Evolutionary conservation across 179 eudicot species (phyloP), one percentile per base, ranked within the genome.

Genomic region (Actinidia polygama): DNA sequence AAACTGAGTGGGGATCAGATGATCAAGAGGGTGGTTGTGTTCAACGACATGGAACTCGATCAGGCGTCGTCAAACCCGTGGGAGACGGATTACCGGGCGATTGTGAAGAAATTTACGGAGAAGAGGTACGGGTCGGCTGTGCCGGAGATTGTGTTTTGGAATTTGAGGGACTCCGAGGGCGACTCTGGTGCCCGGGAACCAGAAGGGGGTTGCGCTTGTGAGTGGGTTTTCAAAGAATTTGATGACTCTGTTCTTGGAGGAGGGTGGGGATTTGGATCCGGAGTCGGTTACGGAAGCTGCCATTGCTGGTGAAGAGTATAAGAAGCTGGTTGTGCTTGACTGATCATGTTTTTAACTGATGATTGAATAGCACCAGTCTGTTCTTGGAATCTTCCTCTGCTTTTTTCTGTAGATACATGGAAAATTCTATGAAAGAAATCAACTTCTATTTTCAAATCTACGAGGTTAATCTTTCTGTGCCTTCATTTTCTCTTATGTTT

Each of bases 61-160:
- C 12, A 24, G 62, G 78, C 63, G 10, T 74, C 63, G n/a, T 10
- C 14, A 0, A 26, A 40, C 5, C 79, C 79, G 14, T 75, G 79
- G 79, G 78, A 74, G 26, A 74, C 78, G 1, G 78, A 74, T 74
- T 74, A 74, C 44, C 58, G 24, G 63, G 78, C 44, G n/a, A 74
- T 74, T 14, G 12, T 12, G 11, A 74, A 63, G 62, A 74, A 74
- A 16, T 74, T 51, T 23, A 26, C 36, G 54, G 62, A 74, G 21
- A 74, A 74, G n/a, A 63, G 78, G 19, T 74, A 36, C 9, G 80
- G 80, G 19, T 59, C 80, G 1, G 66, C 11, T 58, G 80, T 77
- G 54, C 80, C 80, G 23, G 80, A 77, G 80, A 59, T 77, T 11
- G 80, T 77, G 55, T 77, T 77, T 58, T 77, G 80, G 80, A 77